A percentile compares a stretch with the other conserved stretches of the same genome.
phyloP scores from a whole-genome alignment of 768 basidiomycete species.

The Tephrocybe sp. region DNA sequence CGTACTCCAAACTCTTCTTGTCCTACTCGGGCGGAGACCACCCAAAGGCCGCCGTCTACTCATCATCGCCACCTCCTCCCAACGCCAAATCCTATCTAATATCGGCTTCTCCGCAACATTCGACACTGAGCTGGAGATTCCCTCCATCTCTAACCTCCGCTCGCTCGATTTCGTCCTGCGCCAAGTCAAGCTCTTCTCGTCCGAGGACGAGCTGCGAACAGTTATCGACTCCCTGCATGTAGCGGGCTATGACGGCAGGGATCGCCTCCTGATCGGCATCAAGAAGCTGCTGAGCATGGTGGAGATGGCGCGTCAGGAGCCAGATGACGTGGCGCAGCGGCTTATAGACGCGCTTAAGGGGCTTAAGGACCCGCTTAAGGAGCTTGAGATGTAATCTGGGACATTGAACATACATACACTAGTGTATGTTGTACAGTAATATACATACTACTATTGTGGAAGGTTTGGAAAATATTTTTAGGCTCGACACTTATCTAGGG shows the following conservation, averaged over 20 bases:
- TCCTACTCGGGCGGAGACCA: conserved; percentile 84
- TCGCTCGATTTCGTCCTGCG: conserved; percentile 76
- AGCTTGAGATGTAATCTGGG: too few relatives aligned
- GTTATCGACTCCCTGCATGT: conserved; percentile 69
- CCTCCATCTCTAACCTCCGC: conserved; percentile 71
- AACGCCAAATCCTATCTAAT: conserved; percentile 81
- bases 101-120: conserved; percentile 89
- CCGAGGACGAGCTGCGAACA: conserved; percentile 49
- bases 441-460: too few relatives aligned
- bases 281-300: conserved; percentile 90
- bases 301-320: conserved; percentile 98
- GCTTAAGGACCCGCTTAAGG: too few relatives aligned
- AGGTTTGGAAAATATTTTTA: too few relatives aligned
- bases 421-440: too few relatives aligned
- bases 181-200: conserved; percentile 76
- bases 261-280: conserved; percentile 77
- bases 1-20: conserved; percentile 87
- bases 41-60: conserved; percentile 96
- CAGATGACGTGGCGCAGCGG: conserved; percentile 75
- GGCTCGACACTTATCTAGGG: too few relatives aligned
- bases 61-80: conserved; percentile 89
- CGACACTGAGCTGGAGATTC: conserved; percentile 83
- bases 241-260: conserved; percentile 63
- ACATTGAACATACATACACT: too few relatives aligned
- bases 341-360: conserved; percentile 55